These are phyloP conservation scores for Jatropha multifida DNA, from an alignment of 441 rosid genomes.

Conservation along the genomic window DNA sequence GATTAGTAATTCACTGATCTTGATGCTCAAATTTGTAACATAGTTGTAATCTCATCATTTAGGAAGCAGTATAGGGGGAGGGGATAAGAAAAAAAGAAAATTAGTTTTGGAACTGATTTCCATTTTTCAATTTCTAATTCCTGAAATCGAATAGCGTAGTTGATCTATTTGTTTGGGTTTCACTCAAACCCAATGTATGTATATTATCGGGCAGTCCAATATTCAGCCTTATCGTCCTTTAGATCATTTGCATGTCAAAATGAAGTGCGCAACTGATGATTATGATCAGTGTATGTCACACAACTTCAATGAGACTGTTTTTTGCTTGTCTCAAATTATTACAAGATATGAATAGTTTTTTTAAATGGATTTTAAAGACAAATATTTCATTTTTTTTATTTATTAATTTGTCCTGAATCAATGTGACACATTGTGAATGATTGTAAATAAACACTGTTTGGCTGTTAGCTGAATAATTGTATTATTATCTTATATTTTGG, in stretches of 20 bases:
- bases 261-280: not conserved
- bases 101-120: conserved; percentile 6
- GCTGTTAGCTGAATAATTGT: too few species aligned
- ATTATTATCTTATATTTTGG: too few species aligned
- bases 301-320: too few species aligned
- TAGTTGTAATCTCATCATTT: conserved; percentile 26
- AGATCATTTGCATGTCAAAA: not conserved
- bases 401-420: too few species aligned
- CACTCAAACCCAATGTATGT: too few species aligned
- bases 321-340: too few species aligned
- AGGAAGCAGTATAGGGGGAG: conserved; percentile 19
- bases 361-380: not conserved
- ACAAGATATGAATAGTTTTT: too few species aligned
- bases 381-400: too few species aligned
- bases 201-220: not conserved
- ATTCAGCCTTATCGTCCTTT: not conserved
- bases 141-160: not conserved
- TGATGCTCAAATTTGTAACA: conserved; percentile 23
- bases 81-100: not conserved
- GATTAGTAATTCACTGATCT: conserved; percentile 43
- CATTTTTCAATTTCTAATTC: not conserved
- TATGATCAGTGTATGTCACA: too few species aligned
- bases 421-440: too few species aligned
- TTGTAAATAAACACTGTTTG: too few species aligned
- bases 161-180: not conserved